Evolutionary conservation across 352 stramenopile species (phyloP).

Genomic region (Globisporangium acanthophoron): DNA sequence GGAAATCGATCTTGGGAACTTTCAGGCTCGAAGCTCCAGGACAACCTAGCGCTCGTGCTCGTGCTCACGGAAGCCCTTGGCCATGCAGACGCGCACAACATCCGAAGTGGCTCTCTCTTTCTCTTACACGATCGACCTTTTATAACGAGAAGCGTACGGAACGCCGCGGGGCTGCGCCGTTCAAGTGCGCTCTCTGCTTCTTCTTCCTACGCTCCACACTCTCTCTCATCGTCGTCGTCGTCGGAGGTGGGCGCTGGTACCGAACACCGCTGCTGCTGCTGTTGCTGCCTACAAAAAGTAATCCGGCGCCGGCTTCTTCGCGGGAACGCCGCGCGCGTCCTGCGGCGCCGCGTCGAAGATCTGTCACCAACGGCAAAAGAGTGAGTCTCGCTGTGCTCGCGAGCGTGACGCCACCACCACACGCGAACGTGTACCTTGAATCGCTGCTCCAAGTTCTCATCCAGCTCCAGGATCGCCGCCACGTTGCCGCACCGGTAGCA

Average conservation of each 20-base stretch:
- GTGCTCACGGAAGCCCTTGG: no score
- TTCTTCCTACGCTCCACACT: neutral
- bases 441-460: constrained; percentile 93
- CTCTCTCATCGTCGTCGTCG: neutral
- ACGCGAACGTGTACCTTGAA: constrained; percentile 57
- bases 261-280: neutral
- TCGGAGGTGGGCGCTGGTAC: no score
- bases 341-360: constrained; percentile 98
- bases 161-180: neutral
- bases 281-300: constrained; percentile 96
- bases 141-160: neutral
- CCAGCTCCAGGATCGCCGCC: constrained; percentile 97
- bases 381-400: no score
- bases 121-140: neutral
- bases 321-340: constrained; percentile 94
- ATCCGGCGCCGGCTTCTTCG: constrained; percentile 98
- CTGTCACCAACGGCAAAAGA: constrained; percentile 20
- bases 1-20: neutral
- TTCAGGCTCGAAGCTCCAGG: no score
- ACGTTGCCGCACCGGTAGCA: constrained; percentile 99
- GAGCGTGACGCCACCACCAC: neutral
- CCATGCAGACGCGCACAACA: neutral
- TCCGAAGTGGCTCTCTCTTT: neutral
- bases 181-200: neutral
- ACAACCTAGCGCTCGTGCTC: no score